phyloP scores from a whole-genome alignment of 192 early-diverging fungal genomes.

The Borealophlyctis nickersoniae region DNA sequence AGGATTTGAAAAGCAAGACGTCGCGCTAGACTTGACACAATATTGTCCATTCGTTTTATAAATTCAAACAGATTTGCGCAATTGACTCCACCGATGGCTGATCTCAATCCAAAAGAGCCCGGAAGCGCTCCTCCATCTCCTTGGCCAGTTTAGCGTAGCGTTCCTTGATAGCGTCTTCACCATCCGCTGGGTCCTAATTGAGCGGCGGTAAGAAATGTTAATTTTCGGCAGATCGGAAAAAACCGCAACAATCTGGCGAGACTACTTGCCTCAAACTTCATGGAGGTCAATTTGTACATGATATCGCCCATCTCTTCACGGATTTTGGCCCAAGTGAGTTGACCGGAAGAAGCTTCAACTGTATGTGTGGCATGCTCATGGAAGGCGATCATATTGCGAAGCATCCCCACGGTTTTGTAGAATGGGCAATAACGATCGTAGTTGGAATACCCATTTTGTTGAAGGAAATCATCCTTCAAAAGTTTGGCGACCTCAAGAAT shows the following conservation, averaged over 20 bases:
- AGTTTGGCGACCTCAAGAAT: constrained; percentile 95
- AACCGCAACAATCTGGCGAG: no score
- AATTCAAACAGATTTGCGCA: no score
- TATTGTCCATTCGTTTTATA: no score
- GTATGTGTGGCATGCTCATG: constrained; percentile 92
- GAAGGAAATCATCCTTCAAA: constrained; percentile 99
- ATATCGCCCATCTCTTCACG: constrained; percentile 88
- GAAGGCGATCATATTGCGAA: constrained; percentile 96
- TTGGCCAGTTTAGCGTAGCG: constrained; percentile 86
- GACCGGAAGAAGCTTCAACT: constrained; percentile 85
- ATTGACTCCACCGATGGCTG: no score
- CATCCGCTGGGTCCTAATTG: constrained; percentile 86
- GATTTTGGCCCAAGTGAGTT: constrained; percentile 94
- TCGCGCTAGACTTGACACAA: no score
- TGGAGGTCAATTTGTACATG: constrained; percentile 94
- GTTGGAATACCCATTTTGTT: constrained; percentile 98
- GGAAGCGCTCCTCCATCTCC: constrained; percentile 96
- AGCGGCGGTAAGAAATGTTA: neutral
- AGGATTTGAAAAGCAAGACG: no score
- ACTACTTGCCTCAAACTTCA: constrained; percentile 90
- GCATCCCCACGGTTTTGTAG: constrained; percentile 99
- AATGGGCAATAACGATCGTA: constrained; percentile 99
- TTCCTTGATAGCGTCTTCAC: constrained; percentile 81
- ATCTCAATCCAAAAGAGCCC: constrained; percentile 69
- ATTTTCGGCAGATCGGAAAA: neutral